Evolutionary conservation across 768 basidiomycete species (phyloP), one percentile per base, ranked within the genome.

Genomic region (Mycena polygramma): DNA sequence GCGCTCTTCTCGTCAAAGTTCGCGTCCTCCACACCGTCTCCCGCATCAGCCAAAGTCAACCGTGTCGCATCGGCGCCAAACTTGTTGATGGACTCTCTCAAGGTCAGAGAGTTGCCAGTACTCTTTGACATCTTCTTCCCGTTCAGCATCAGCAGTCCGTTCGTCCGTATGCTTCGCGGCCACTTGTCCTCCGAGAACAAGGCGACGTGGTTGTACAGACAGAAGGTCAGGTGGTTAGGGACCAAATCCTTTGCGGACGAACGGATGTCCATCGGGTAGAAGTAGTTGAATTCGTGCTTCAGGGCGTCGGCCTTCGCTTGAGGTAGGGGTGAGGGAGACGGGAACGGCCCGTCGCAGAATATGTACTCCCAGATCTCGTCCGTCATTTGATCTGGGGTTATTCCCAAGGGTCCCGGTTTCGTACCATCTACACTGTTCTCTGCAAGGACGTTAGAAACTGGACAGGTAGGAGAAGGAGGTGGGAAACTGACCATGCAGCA

Each of bases 51-150:
- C 81, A 99, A 86, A 22, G 91, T 88, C 83, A 99, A 81, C 64
- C 98, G 87, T 76, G 93, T 97, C 39, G 97, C 95, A 79, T 99
- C 98, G 43, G 98, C 96, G 68, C 98, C 98, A 77, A 97, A 99
- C 86, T 99, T 99, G 81, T 91, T 87, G 68, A 97, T 90, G 1
- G 93, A 89, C 77, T 99, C 94, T 63, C 89, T 83, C 79, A 99
- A 83, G 0, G 97, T 99, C 85, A 99, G 84, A 66, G 92, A 94
- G 81, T 99, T 99, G 14, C 98, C 98, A 53, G 93, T 96, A 79
- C 93, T 94, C 88, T 99, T 99, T 48, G 91, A 92, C 98, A 99
- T 99, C 86, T 99, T 99, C 86, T 96, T 93, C 22, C 97, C 97
- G 80, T 99, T 99, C 80, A 99, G 80, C 92, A 96, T 92, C 85